phyloP scores from a whole-genome alignment of 139 green algal genomes.

The Mychonastes homosphaera region DNA sequence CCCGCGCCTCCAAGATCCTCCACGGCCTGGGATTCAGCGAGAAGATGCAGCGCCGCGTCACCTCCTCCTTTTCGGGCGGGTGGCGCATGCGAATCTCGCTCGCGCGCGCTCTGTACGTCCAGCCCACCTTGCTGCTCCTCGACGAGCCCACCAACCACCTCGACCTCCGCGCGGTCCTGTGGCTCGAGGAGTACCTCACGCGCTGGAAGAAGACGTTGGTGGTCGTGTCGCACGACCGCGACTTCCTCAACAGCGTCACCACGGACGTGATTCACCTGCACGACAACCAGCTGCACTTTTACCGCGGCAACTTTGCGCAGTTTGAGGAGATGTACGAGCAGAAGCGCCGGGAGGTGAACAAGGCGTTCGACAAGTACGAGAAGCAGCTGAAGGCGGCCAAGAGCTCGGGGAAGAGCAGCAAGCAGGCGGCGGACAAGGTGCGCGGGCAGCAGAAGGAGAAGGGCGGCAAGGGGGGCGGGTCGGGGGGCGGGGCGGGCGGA shows the following conservation, averaged over 20 bases:
- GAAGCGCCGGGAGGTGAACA: constrained; percentile 75
- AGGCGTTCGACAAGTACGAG: constrained; percentile 71
- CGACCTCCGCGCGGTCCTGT: constrained; percentile 87
- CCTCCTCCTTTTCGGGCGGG: constrained; percentile 70
- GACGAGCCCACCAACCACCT: constrained; percentile 99
- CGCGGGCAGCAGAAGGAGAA: constrained; percentile 1
- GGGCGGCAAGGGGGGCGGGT: background rate
- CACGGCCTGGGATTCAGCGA: constrained; percentile 89
- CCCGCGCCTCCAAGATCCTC: constrained; percentile 91
- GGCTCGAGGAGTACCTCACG: constrained; percentile 82
- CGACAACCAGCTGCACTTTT: constrained; percentile 88
- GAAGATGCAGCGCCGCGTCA: constrained; percentile 73
- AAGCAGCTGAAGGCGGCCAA: constrained; percentile 91
- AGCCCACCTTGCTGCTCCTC: constrained; percentile 95
- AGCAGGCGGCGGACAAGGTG: constrained; percentile 55
- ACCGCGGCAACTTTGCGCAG: constrained; percentile 79
- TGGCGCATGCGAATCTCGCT: constrained; percentile 98
- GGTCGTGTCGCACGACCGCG: constrained; percentile 95
- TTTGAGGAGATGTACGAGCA: constrained; percentile 99
- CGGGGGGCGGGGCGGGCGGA: background rate
- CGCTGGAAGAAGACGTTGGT: constrained; percentile 98
- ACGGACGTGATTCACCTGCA: constrained; percentile 99
- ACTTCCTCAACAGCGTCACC: constrained; percentile 97
- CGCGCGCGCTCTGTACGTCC: constrained; percentile 96
- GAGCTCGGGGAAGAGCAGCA: constrained; percentile 49